Percentiles rank a stretch among this genome's conserved stretches.
Conservation (phyloP, 2,329 filamentous ascomycete genomes). For the Trichoderma hamatum region DNA sequence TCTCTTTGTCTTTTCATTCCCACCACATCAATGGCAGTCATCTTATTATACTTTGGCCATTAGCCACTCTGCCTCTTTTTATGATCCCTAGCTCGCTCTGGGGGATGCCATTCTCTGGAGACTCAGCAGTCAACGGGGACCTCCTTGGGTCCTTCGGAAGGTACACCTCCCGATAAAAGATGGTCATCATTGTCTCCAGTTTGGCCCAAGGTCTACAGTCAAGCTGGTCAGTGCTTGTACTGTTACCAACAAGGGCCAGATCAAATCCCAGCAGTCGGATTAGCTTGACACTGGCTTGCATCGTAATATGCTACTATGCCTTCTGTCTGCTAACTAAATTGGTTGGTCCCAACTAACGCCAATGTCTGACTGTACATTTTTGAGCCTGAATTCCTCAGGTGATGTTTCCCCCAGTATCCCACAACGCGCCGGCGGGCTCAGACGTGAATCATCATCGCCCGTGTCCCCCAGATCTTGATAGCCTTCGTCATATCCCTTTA, state of each 20-base stretch:
- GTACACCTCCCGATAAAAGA: constrained; percentile 2
- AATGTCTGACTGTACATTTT: background rate
- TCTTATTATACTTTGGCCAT: constrained; percentile 27
- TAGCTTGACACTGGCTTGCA: constrained; percentile 2
- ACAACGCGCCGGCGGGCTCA: background rate
- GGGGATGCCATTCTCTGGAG: constrained; percentile 28
- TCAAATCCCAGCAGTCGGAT: background rate
- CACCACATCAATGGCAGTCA: constrained; percentile 18
- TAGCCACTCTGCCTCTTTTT: constrained; percentile 22
- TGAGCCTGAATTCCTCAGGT: background rate
- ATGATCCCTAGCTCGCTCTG: constrained; percentile 21
- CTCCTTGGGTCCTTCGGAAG: constrained; percentile 13
- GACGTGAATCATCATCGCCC: background rate
- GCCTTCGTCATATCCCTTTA: background rate
- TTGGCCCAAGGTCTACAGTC: background rate
- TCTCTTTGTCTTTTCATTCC: background rate
- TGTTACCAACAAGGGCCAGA: background rate
- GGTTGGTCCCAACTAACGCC: background rate
- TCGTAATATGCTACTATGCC: constrained; percentile 6
- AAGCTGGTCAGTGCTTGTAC: constrained; percentile 13
- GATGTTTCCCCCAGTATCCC: background rate
- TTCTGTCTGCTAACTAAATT: background rate
- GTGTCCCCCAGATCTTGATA: background rate
- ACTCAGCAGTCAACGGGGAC: constrained; percentile 26
- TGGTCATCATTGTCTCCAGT: constrained; percentile 16